Evolutionary conservation across 2,329 filamentous ascomycete genomes (phyloP).

Genomic region (Sarocladiaceae sp.): DNA sequence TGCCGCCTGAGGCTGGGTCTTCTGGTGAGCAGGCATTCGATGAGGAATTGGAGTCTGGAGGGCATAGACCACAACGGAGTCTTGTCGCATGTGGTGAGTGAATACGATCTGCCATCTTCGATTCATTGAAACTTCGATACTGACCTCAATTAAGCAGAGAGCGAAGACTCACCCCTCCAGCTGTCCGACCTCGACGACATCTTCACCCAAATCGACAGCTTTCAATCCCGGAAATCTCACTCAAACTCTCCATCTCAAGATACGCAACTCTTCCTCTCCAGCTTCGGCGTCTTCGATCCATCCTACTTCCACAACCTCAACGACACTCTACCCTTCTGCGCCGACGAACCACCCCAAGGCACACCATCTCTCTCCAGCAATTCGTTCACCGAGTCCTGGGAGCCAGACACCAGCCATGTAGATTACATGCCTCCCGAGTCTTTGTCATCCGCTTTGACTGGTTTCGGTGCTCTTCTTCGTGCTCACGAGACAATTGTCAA

Average conservation of each 20-base stretch:
- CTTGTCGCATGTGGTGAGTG: neutral
- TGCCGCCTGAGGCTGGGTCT: neutral
- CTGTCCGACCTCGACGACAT: neutral
- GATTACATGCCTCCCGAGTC: neutral
- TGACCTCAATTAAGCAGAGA: too few species aligned
- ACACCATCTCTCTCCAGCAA: neutral
- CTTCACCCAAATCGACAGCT: neutral
- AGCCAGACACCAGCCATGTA: neutral
- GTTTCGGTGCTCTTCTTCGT: neutral
- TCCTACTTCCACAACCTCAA: neutral
- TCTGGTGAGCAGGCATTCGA: neutral
- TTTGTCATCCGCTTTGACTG: neutral
- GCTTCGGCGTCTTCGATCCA: neutral
- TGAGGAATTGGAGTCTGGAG: neutral
- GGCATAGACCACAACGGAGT: neutral
- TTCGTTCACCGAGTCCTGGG: neutral
- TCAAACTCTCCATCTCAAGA: too few species aligned
- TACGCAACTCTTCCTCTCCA: conserved; percentile 1
- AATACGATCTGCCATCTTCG: too few species aligned
- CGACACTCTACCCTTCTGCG: neutral
- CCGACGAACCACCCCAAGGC: neutral
- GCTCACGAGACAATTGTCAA: neutral
- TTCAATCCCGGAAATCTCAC: neutral
- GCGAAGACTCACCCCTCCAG: neutral
- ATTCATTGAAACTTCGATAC: too few species aligned